Conservation (phyloP, 495 filamentous ascomycete species). For the Talaromyces stipitatus region DNA sequence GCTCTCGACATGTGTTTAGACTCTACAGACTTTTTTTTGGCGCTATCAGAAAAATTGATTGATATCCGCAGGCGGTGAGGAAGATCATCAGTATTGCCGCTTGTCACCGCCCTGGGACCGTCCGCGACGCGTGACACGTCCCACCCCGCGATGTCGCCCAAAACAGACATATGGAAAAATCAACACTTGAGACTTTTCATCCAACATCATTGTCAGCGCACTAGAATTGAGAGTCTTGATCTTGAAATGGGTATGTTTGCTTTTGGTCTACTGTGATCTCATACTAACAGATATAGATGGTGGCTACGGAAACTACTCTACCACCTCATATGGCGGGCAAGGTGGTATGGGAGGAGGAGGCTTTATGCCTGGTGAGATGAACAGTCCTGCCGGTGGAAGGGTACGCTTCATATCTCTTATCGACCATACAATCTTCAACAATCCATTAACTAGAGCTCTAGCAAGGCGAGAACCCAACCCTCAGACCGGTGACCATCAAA, state of each 20-base stretch:
- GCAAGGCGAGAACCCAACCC: slow-evolving; percentile 59
- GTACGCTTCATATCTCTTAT: slow-evolving; percentile 12
- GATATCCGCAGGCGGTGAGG: slow-evolving; percentile 30
- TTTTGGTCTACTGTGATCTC: background rate
- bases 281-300: background rate
- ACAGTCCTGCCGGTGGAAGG: slow-evolving; percentile 38
- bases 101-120: slow-evolving; percentile 27
- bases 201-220: background rate
- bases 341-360: slow-evolving; percentile 58
- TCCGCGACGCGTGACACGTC: slow-evolving; percentile 29
- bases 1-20: background rate
- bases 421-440: background rate
- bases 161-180: slow-evolving; percentile 18
- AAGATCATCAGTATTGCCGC: slow-evolving; percentile 15
- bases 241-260: slow-evolving; percentile 25
- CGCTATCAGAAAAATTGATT: slow-evolving; percentile 16
- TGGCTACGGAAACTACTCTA: slow-evolving; percentile 31
- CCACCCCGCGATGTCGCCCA: slow-evolving; percentile 14
- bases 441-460: background rate
- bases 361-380: slow-evolving; percentile 50
- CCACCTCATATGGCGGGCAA: slow-evolving; percentile 51
- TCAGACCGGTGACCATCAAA: slow-evolving; percentile 91
- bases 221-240: background rate
- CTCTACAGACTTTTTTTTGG: slow-evolving; percentile 12
- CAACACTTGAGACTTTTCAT: background rate